A percentile compares a stretch with the other conserved stretches of the same genome.
Evolutionary conservation across 2,329 filamentous ascomycete species (phyloP).

Genomic region (Lomentospora prolificans): DNA sequence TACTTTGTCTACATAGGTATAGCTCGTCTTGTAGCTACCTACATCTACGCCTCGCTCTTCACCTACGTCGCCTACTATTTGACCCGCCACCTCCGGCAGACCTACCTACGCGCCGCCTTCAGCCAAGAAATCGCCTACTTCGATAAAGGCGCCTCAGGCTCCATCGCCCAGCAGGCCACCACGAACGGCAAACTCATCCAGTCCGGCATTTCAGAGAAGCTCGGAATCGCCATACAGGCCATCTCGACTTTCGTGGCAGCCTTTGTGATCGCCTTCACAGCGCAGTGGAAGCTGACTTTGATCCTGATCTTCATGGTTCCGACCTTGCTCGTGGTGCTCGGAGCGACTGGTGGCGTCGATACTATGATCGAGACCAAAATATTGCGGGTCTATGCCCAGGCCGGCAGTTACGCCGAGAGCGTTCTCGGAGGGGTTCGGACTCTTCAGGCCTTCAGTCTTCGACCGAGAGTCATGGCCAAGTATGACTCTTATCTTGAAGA

Average conservation of each 20-base stretch:
- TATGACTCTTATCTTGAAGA: conserved; percentile 32
- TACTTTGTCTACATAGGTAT: conserved; percentile 50
- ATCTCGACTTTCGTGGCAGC: conserved; percentile 28
- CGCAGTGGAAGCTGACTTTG: conserved; percentile 32
- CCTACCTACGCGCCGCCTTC: conserved; percentile 26
- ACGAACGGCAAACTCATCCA: conserved; percentile 37
- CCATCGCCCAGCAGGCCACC: conserved; percentile 34
- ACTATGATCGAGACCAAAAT: conserved; percentile 31
- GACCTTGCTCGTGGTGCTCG: conserved; percentile 29
- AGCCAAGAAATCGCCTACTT: conserved; percentile 47
- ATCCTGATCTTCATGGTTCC: conserved; percentile 36
- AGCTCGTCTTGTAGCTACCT: conserved; percentile 31
- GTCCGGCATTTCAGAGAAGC: conserved; percentile 33
- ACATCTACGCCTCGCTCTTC: conserved; percentile 18
- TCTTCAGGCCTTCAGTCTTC: conserved; percentile 40
- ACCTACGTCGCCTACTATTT: conserved; percentile 27
- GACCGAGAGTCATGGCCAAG: conserved; percentile 29
- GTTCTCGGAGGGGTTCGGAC: conserved; percentile 37
- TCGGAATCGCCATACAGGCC: conserved; percentile 32
- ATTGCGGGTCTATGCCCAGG: conserved; percentile 31
- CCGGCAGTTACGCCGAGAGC: conserved; percentile 37
- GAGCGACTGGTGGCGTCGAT: conserved; percentile 28
- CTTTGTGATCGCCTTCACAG: conserved; percentile 28
- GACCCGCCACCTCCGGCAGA: conserved; percentile 25
- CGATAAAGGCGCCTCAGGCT: conserved; percentile 30